Conservation (phyloP, 768 basidiomycete genomes). For the Hygrophorus russula region DNA sequence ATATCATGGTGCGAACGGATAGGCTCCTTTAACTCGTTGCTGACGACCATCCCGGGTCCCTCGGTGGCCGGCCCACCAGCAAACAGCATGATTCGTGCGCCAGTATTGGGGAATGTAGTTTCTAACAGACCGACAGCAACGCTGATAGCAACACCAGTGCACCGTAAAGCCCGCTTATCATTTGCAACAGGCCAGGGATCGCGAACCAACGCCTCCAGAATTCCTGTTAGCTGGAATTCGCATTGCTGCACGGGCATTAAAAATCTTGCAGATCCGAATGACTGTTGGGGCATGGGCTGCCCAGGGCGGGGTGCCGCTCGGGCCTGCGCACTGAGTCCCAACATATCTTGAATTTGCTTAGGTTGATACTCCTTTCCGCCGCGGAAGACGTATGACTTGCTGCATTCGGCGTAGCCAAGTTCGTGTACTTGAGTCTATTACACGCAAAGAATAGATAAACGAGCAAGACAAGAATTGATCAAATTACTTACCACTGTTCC, state of each 20-base stretch:
- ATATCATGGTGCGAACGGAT: slow-evolving; percentile 99
- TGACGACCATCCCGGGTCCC: slow-evolving; percentile 95
- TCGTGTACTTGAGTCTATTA: slow-evolving; percentile 93
- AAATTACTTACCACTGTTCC: slow-evolving; percentile 79
- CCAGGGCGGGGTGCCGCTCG: slow-evolving; percentile 83
- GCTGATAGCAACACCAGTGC: slow-evolving; percentile 89
- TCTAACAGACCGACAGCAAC: slow-evolving; percentile 91
- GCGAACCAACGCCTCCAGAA: slow-evolving; percentile 75
- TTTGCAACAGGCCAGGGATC: slow-evolving; percentile 98
- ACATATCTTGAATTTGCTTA: slow-evolving; percentile 98
- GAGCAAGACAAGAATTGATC: neutral
- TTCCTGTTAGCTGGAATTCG: slow-evolving; percentile 92
- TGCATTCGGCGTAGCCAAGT: slow-evolving; percentile 91
- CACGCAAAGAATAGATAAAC: neutral
- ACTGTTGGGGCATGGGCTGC: slow-evolving; percentile 68
- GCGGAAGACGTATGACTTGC: slow-evolving; percentile 97
- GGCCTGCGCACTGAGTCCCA: slow-evolving; percentile 69
- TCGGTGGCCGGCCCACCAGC: slow-evolving; percentile 93
- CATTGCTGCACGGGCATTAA: slow-evolving; percentile 83
- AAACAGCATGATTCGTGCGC: slow-evolving; percentile 93
- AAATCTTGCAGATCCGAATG: slow-evolving; percentile 84
- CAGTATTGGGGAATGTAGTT: slow-evolving; percentile 92
- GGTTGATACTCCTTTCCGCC: slow-evolving; percentile 93
- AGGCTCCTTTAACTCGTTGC: slow-evolving; percentile 90
- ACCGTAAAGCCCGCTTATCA: slow-evolving; percentile 86